Conservation (phyloP, 2,329 filamentous ascomycete genomes). For the Colletotrichum sp. region DNA sequence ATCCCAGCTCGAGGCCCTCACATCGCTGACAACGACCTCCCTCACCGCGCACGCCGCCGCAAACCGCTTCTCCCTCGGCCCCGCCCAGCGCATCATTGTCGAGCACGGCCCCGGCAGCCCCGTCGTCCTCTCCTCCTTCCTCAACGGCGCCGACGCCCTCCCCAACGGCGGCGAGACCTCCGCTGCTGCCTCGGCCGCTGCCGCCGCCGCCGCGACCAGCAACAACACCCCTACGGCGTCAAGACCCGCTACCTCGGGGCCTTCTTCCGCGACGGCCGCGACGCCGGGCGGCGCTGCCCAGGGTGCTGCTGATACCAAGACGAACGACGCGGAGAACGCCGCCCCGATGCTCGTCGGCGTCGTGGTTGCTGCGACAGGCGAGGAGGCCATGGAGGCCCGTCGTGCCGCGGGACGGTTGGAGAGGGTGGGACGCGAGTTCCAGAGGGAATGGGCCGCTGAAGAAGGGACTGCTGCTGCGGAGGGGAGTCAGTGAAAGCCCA, state of each 20-base stretch:
- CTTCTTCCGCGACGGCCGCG: background rate
- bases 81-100: conserved; percentile 62
- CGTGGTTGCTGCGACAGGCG: conserved; percentile 55
- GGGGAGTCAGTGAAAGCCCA: background rate
- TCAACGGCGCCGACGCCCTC: conserved; percentile 38
- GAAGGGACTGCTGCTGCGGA: conserved; percentile 14
- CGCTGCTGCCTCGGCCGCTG: background rate
- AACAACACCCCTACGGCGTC: background rate
- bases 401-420: conserved; percentile 59
- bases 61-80: conserved; percentile 56
- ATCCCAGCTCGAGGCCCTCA: conserved; percentile 54
- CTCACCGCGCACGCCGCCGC: conserved; percentile 59
- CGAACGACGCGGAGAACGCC: conserved; percentile 19
- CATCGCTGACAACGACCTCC: conserved; percentile 56
- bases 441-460: conserved; percentile 54
- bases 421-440: conserved; percentile 58
- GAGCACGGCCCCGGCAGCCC: conserved; percentile 53
- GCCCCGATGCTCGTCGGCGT: conserved; percentile 60
- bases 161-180: conserved; percentile 8
- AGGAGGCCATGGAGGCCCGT: conserved; percentile 55
- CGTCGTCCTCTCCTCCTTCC: conserved; percentile 50
- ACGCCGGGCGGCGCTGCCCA: background rate
- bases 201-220: background rate
- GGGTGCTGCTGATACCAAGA: background rate
- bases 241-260: background rate